Conservation (phyloP, 2,329 filamentous ascomycete genomes). For the Alternaria triticina region DNA sequence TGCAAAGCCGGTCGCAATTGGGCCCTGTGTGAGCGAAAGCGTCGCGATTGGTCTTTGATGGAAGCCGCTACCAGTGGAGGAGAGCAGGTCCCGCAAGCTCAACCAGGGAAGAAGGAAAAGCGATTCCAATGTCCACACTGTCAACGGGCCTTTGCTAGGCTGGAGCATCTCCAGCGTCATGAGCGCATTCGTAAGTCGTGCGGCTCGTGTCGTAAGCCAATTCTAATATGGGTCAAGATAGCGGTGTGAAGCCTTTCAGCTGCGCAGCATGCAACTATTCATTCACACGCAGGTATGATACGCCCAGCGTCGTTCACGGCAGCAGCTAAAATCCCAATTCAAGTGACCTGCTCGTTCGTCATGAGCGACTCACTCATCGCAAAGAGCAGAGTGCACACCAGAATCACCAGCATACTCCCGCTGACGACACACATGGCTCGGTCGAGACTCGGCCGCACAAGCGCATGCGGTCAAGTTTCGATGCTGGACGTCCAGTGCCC, state of each 20-base stretch:
- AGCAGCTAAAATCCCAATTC: not conserved
- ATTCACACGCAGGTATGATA: conserved; percentile 50
- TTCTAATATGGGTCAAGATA: conserved; percentile 37
- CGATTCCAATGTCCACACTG: conserved; percentile 44
- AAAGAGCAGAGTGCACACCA: conserved; percentile 27
- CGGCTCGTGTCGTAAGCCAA: not conserved
- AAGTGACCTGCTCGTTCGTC: conserved; percentile 51
- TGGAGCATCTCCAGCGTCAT: conserved; percentile 52
- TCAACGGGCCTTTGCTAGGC: conserved; percentile 44
- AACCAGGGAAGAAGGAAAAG: conserved; percentile 44
- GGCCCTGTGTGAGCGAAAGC: not conserved
- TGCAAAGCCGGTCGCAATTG: conserved; percentile 7
- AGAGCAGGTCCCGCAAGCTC: conserved; percentile 20
- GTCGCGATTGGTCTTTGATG: conserved; percentile 20
- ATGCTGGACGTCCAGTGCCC: conserved; percentile 32
- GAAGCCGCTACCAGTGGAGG: conserved; percentile 22
- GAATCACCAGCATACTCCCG: conserved; percentile 7
- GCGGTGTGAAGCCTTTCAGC: conserved; percentile 50
- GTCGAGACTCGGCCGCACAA: conserved; percentile 31
- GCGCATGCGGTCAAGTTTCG: conserved; percentile 34
- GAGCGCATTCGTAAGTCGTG: conserved; percentile 47
- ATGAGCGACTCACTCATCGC: conserved; percentile 50
- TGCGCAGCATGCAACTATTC: conserved; percentile 51
- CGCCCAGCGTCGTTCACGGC: not conserved
- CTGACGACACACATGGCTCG: conserved; percentile 13